Evolutionary conservation across 305 asterid species (phyloP).

Genomic region (Fraxinus velutina): DNA sequence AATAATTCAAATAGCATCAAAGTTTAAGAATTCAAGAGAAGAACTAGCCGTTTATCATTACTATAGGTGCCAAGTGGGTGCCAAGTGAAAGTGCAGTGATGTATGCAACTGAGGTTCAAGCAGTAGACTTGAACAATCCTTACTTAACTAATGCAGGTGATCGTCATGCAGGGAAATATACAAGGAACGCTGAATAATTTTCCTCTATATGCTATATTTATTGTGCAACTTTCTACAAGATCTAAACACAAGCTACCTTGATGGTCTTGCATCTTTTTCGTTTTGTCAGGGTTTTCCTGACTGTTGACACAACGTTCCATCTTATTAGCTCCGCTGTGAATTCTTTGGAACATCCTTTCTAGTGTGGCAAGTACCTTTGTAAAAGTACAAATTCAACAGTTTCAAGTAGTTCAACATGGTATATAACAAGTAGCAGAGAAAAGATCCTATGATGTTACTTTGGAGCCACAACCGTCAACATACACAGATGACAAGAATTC

Average conservation of each 20-base stretch:
- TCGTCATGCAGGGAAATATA: background rate
- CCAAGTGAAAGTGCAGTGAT: background rate
- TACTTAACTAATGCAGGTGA: background rate
- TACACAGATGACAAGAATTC: background rate
- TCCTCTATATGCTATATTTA: background rate
- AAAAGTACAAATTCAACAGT: background rate
- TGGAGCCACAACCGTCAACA: background rate
- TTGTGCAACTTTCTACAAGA: background rate
- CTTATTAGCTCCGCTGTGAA: slow-evolving; percentile 23
- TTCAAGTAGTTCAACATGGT: background rate
- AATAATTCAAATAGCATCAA: background rate
- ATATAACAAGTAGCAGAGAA: background rate
- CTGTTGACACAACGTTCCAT: slow-evolving; percentile 21
- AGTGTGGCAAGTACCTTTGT: slow-evolving; percentile 43
- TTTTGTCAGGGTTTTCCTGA: slow-evolving; percentile 20
- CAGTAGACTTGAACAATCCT: background rate
- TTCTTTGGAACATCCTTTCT: slow-evolving; percentile 25
- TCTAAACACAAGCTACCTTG: background rate
- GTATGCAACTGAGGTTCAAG: background rate
- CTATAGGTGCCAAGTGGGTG: background rate
- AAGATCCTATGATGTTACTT: background rate
- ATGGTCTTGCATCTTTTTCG: slow-evolving; percentile 6
- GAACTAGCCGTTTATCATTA: background rate
- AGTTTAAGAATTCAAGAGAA: background rate
- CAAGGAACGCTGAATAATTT: background rate